phyloP scores from a whole-genome alignment of 139 green algal species.

The Picochlorum sp. region DNA sequence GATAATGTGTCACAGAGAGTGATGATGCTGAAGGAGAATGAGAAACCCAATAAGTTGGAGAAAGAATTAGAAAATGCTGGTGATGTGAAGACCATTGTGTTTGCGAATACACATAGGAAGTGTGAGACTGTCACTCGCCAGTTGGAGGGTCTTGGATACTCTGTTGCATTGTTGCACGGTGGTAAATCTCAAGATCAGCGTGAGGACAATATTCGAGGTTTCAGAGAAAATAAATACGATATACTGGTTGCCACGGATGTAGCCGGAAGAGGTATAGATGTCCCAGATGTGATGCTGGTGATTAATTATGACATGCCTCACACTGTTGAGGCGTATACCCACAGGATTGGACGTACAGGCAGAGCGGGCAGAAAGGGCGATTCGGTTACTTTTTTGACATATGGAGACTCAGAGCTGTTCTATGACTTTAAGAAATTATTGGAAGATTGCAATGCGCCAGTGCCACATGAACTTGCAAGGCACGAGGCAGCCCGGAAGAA shows the following conservation, averaged over 20 bases:
- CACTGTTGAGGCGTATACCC: slow-evolving; percentile 95
- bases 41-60: slow-evolving; percentile 60
- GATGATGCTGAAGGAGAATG: slow-evolving; percentile 67
- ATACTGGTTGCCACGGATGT: slow-evolving; percentile 97
- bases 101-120: slow-evolving; percentile 89
- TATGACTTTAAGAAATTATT: slow-evolving; percentile 88
- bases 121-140: slow-evolving; percentile 76
- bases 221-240: slow-evolving; percentile 83
- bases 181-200: slow-evolving; percentile 88
- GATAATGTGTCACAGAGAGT: slow-evolving; percentile 89
- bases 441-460: slow-evolving; percentile 52
- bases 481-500: slow-evolving; percentile 75
- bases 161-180: slow-evolving; percentile 79
- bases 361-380: slow-evolving; percentile 76
- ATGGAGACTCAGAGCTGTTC: slow-evolving; percentile 66
- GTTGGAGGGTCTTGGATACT: slow-evolving; percentile 60
- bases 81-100: slow-evolving; percentile 84
- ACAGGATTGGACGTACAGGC: slow-evolving; percentile 83
- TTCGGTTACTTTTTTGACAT: slow-evolving; percentile 86
- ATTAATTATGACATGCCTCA: slow-evolving; percentile 97
- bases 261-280: slow-evolving; percentile 94
- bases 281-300: slow-evolving; percentile 77
- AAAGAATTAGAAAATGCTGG: slow-evolving; percentile 37
- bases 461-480: slow-evolving; percentile 59
- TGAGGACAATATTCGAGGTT: slow-evolving; percentile 73